phyloP scores from a whole-genome alignment of 2,329 filamentous ascomycete species.

The Ophiostoma quercus region DNA sequence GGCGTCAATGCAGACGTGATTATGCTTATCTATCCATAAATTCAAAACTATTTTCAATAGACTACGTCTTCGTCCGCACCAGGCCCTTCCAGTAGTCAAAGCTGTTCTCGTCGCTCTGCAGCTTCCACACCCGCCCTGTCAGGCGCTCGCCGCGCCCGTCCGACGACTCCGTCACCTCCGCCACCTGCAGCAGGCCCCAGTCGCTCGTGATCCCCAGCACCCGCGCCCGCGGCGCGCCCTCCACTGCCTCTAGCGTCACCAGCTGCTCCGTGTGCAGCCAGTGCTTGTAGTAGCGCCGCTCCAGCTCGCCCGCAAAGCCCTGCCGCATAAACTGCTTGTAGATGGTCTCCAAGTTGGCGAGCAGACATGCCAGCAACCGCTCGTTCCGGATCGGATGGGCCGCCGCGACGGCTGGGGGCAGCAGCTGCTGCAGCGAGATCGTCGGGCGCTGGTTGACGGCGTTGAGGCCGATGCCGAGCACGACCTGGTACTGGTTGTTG shows the following conservation, averaged over 20 bases:
- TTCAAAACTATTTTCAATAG: neutral
- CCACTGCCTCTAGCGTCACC: slow-evolving; percentile 73
- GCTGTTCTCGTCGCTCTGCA: slow-evolving; percentile 96
- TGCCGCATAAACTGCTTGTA: slow-evolving; percentile 68
- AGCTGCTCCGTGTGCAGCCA: slow-evolving; percentile 79
- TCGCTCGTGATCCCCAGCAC: slow-evolving; percentile 87
- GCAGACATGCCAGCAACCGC: slow-evolving; percentile 72
- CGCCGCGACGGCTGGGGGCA: slow-evolving; percentile 43
- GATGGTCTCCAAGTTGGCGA: slow-evolving; percentile 70
- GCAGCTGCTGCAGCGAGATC: slow-evolving; percentile 73
- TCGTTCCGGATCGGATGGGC: slow-evolving; percentile 63
- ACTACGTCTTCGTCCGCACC: slow-evolving; percentile 68
- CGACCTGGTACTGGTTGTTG: slow-evolving; percentile 70
- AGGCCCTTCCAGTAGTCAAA: slow-evolving; percentile 96
- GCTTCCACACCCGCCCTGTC: slow-evolving; percentile 71
- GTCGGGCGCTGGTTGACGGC: slow-evolving; percentile 78
- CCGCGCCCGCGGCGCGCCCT: slow-evolving; percentile 60
- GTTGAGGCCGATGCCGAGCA: slow-evolving; percentile 84
- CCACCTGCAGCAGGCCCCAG: slow-evolving; percentile 79
- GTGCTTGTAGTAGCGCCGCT: slow-evolving; percentile 69
- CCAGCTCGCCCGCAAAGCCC: slow-evolving; percentile 70
- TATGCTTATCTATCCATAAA: neutral
- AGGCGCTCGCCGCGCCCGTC: slow-evolving; percentile 46
- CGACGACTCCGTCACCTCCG: slow-evolving; percentile 62
- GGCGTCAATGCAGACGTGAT: neutral